phyloP scores from a whole-genome alignment of 768 basidiomycete species.

The Mycena indigotica region DNA sequence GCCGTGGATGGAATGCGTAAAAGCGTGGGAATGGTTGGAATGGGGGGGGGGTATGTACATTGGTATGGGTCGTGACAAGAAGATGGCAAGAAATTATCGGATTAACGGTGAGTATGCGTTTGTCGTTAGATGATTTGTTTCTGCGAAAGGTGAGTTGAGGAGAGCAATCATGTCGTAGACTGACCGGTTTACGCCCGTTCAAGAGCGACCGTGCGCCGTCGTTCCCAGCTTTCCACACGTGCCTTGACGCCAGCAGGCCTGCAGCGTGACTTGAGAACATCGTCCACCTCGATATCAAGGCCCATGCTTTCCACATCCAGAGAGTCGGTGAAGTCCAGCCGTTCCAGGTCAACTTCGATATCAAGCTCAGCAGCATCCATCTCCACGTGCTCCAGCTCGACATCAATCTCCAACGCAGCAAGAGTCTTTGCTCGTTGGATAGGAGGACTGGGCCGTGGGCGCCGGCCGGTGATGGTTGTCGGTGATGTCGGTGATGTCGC shows the following conservation, averaged over 20 bases:
- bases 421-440: slow-evolving; percentile 1
- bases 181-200: not conserved
- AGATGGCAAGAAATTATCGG: too few relatives aligned
- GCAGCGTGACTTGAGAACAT: not conserved
- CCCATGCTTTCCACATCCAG: slow-evolving; percentile 15
- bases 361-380: not conserved
- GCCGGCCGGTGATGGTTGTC: not conserved
- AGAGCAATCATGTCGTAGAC: too few relatives aligned
- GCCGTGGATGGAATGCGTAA: too few relatives aligned
- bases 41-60: too few relatives aligned
- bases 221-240: too few relatives aligned
- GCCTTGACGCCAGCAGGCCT: not conserved
- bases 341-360: slow-evolving; percentile 19
- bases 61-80: too few relatives aligned
- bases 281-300: slow-evolving; percentile 15
- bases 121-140: too few relatives aligned
- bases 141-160: too few relatives aligned
- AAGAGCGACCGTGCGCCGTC: not conserved
- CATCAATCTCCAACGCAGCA: not conserved
- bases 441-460: slow-evolving; percentile 10
- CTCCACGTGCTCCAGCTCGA: slow-evolving; percentile 10
- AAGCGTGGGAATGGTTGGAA: too few relatives aligned
- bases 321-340: slow-evolving; percentile 14
- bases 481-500: not conserved
- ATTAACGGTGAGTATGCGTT: too few relatives aligned